Evolutionary conservation across 116 monocot genomes (phyloP).

Genomic region (Cymodocea nodosa): DNA sequence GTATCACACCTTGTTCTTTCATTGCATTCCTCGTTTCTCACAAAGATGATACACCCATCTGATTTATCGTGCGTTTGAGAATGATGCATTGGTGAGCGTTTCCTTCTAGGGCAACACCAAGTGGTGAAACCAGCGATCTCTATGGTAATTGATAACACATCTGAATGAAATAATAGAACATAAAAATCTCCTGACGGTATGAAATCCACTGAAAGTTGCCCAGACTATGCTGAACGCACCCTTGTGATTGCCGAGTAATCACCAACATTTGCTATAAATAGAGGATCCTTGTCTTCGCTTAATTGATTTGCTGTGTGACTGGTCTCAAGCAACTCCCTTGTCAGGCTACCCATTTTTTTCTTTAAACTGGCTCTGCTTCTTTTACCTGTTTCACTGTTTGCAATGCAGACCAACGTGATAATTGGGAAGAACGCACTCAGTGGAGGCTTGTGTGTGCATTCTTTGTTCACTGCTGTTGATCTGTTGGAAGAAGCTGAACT

Average conservation of each 20-base stretch:
- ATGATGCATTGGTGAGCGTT: no score
- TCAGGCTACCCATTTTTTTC: conserved; percentile 73
- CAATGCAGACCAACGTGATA: conserved; percentile 91
- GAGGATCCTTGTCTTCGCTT: conserved; percentile 52
- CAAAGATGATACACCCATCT: no score
- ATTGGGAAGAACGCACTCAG: conserved; percentile 72
- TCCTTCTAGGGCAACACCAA: neutral
- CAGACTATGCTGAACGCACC: conserved; percentile 7
- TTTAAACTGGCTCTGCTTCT: conserved; percentile 58
- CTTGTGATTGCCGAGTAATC: conserved; percentile 44
- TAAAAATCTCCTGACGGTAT: neutral
- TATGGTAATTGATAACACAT: neutral
- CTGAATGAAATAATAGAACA: neutral
- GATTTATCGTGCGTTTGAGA: no score
- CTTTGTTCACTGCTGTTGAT: neutral
- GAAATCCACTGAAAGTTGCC: neutral
- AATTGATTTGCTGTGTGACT: conserved; percentile 11
- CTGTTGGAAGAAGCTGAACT: conserved; percentile 7
- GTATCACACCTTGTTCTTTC: no score
- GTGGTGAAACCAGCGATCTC: neutral
- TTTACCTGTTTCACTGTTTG: conserved; percentile 47
- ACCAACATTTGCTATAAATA: conserved; percentile 89
- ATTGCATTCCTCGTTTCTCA: no score
- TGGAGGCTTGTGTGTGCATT: conserved; percentile 14
- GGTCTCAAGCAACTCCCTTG: conserved; percentile 54